Conservation (phyloP, 768 basidiomycete species). For the Trametes gibbosa region DNA sequence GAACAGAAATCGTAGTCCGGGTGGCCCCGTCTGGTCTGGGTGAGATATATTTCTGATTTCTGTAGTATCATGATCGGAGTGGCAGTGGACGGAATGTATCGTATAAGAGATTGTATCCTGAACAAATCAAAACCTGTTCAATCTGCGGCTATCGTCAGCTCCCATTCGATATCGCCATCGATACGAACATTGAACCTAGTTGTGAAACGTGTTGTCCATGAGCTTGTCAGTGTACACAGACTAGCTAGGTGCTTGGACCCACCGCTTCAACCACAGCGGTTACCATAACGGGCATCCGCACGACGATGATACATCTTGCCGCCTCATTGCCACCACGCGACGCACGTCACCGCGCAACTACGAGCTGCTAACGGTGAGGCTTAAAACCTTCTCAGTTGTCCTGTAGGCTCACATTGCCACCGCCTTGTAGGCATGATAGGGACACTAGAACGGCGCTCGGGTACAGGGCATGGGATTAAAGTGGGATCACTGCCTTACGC, state of each 20-base stretch:
- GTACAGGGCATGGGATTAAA: slow-evolving; percentile 2
- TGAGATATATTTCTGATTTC: neutral
- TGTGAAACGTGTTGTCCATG: too few species aligned
- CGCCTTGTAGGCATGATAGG: neutral
- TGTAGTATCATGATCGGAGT: too few species aligned
- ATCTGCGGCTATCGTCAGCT: neutral
- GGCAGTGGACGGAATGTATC: too few species aligned
- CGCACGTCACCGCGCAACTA: neutral
- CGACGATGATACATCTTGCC: neutral
- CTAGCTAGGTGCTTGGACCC: neutral
- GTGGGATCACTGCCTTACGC: slow-evolving; percentile 8
- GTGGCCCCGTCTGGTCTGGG: slow-evolving; percentile 30
- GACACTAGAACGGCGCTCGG: neutral
- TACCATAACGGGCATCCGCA: neutral
- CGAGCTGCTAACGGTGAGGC: neutral
- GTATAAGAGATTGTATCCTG: too few species aligned
- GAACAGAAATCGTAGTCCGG: slow-evolving; percentile 19
- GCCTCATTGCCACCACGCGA: slow-evolving; percentile 3
- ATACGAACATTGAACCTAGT: neutral
- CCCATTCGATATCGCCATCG: too few species aligned
- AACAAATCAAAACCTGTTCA: too few species aligned
- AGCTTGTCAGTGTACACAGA: too few species aligned
- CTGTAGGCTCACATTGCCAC: neutral
- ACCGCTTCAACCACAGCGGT: neutral
- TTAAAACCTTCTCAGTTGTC: neutral